A percentile compares a stretch with the other conserved stretches of the same genome.
Evolutionary conservation across 345 rosid species (phyloP).

Genomic region (Eucalyptus camaldulensis): DNA sequence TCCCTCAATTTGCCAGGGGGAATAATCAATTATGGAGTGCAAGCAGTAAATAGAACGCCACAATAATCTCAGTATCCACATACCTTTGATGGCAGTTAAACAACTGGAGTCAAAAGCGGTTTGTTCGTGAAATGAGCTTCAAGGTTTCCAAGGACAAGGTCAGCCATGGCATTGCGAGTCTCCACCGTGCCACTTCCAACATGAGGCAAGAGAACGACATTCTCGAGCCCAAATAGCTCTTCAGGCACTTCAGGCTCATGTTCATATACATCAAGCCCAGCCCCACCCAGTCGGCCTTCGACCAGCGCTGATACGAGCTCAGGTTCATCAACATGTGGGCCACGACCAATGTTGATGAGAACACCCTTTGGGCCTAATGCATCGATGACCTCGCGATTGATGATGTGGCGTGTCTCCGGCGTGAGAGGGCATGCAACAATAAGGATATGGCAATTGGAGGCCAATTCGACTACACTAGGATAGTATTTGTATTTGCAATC

Average conservation of each 20-base stretch:
- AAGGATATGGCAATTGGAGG: slow-evolving; percentile 22
- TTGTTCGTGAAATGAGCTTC: slow-evolving; percentile 11
- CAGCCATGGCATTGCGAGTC: slow-evolving; percentile 8
- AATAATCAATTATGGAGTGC: not conserved
- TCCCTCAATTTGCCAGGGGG: not conserved
- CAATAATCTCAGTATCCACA: not conserved
- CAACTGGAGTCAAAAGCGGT: slow-evolving; percentile 5
- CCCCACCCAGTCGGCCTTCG: slow-evolving; percentile 30
- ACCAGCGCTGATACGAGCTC: slow-evolving; percentile 31
- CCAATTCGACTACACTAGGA: slow-evolving; percentile 14
- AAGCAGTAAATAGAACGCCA: not conserved
- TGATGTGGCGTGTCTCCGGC: slow-evolving; percentile 16
- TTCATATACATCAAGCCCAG: slow-evolving; percentile 25
- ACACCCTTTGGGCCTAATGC: slow-evolving; percentile 37
- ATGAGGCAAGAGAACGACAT: slow-evolving; percentile 33
- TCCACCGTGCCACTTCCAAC: slow-evolving; percentile 20
- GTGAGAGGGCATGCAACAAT: slow-evolving; percentile 27
- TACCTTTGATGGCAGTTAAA: not conserved
- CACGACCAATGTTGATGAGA: slow-evolving; percentile 33
- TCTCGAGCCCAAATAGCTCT: slow-evolving; percentile 22
- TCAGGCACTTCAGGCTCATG: slow-evolving; percentile 28
- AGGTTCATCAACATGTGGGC: slow-evolving; percentile 25
- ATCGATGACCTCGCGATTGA: slow-evolving; percentile 21
- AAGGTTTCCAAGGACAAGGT: slow-evolving; percentile 6
- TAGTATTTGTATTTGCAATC: slow-evolving; percentile 14